These are phyloP conservation scores for Candida quercuum DNA, from an alignment of 805 yeast genomes.

Conservation along the genomic window DNA sequence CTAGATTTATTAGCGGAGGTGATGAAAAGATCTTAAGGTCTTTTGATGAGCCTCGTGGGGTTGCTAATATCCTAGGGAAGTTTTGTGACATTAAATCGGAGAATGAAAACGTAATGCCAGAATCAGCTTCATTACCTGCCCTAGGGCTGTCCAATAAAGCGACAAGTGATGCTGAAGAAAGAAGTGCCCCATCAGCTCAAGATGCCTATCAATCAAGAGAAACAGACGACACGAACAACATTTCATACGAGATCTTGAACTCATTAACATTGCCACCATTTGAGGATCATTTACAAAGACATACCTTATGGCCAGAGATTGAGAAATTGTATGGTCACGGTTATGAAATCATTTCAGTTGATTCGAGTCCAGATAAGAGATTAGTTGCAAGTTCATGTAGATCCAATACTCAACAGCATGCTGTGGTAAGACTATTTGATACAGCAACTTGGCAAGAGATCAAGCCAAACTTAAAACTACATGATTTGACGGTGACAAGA, in stretches of 20 bases:
- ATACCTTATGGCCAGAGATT: constrained; percentile 89
- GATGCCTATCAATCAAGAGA: constrained; percentile 27
- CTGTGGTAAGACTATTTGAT: constrained; percentile 75
- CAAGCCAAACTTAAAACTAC: constrained; percentile 56
- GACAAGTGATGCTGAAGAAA: constrained; percentile 38
- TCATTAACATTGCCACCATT: constrained; percentile 60
- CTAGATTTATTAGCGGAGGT: constrained; percentile 84
- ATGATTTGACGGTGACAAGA: constrained; percentile 80
- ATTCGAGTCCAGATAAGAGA: constrained; percentile 55
- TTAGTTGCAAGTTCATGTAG: constrained; percentile 87
- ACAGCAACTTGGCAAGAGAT: constrained; percentile 56
- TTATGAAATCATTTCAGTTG: constrained; percentile 81
- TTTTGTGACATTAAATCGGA: constrained; percentile 42
- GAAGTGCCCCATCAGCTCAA: constrained; percentile 16
- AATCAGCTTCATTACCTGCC: constrained; percentile 86
- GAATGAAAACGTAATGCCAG: constrained; percentile 51
- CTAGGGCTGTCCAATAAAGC: constrained; percentile 92
- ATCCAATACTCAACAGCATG: constrained; percentile 80
- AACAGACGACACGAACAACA: constrained; percentile 30
- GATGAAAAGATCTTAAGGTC: constrained; percentile 91
- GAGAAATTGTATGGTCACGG: constrained; percentile 98
- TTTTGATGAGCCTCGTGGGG: constrained; percentile 81
- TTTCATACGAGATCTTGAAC: constrained; percentile 42
- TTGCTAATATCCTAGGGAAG: constrained; percentile 53
- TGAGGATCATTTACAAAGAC: constrained; percentile 88